Evolutionary conservation across 1,284 basidiomycete genomes (phyloP).

Genomic region (Moniliella sp.): DNA sequence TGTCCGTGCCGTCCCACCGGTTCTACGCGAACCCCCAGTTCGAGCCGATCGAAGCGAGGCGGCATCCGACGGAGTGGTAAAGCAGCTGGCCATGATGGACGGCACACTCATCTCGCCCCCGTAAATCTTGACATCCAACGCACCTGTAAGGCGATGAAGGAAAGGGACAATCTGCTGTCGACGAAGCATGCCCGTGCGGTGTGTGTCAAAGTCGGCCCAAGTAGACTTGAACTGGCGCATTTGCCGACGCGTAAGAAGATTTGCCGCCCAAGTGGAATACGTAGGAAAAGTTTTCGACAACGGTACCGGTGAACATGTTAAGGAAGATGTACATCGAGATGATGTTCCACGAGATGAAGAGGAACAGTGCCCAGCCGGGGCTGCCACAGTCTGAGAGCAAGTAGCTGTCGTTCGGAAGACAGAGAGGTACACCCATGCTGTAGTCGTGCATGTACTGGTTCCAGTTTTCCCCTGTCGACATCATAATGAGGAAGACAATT

Average conservation of each 20-base stretch:
- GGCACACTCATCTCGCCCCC: slow-evolving; percentile 9
- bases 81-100: slow-evolving; percentile 3
- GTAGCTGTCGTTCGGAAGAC: slow-evolving; percentile 46
- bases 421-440: slow-evolving; percentile 51
- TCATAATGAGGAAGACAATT: slow-evolving; percentile 55
- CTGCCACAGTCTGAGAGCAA: slow-evolving; percentile 73
- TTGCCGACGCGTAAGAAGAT: slow-evolving; percentile 55
- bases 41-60: too few relatives aligned
- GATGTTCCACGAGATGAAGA: slow-evolving; percentile 91
- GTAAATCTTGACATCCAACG: slow-evolving; percentile 20
- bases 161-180: slow-evolving; percentile 54
- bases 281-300: slow-evolving; percentile 89
- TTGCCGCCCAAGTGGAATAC: slow-evolving; percentile 75
- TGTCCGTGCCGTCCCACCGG: too few relatives aligned
- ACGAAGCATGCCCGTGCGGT: slow-evolving; percentile 56
- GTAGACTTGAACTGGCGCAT: slow-evolving; percentile 59
- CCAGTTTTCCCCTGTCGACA: slow-evolving; percentile 38
- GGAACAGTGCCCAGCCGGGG: slow-evolving; percentile 54
- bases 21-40: too few relatives aligned
- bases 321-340: slow-evolving; percentile 67
- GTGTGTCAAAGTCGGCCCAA: slow-evolving; percentile 65
- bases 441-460: slow-evolving; percentile 34
- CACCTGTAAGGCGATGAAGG: slow-evolving; percentile 37
- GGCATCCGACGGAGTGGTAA: too few relatives aligned
- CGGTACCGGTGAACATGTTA: slow-evolving; percentile 55